A percentile compares a stretch with the other conserved stretches of the same genome.
These are phyloP conservation scores for Monilinia laxa DNA, from an alignment of 2,329 filamentous ascomycete genomes.

Conservation along the genomic window DNA sequence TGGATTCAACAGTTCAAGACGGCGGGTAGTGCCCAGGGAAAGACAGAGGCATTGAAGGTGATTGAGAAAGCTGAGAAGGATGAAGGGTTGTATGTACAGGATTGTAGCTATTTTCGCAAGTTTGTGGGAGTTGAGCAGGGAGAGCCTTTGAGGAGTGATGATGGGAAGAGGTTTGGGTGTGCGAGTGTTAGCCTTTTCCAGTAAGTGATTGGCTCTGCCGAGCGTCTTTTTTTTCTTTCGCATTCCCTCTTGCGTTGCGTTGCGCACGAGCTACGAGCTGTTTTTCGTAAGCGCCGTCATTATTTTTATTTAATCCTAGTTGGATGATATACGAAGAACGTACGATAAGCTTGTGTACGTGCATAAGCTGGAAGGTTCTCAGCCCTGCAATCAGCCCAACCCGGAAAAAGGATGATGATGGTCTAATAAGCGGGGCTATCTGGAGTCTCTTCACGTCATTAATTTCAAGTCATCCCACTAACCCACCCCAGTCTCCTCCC, in stretches of 20 bases:
- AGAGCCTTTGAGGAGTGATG: constrained; percentile 23
- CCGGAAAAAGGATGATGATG: neutral
- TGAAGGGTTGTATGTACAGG: constrained; percentile 31
- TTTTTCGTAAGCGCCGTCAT: neutral
- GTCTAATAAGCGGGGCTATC: neutral
- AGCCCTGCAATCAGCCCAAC: constrained; percentile 12
- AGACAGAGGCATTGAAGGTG: constrained; percentile 18
- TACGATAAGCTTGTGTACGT: neutral
- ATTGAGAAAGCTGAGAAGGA: constrained; percentile 22
- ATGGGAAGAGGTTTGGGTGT: constrained; percentile 34
- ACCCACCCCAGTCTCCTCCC: constrained; percentile 1
- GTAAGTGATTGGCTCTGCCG: constrained; percentile 37
- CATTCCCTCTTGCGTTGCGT: neutral
- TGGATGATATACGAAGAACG: neutral
- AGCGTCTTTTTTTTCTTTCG: neutral
- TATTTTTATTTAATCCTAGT: neutral
- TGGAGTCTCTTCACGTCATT: neutral
- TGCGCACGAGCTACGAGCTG: neutral
- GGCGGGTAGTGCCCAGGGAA: neutral
- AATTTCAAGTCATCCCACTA: neutral
- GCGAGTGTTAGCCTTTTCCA: constrained; percentile 48
- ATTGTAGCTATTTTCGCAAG: constrained; percentile 37
- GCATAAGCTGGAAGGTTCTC: constrained; percentile 8
- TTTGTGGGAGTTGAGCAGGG: constrained; percentile 22
- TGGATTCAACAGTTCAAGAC: constrained; percentile 31